phyloP scores from a whole-genome alignment of 495 filamentous ascomycete genomes.

The Geopyxis carbonaria region DNA sequence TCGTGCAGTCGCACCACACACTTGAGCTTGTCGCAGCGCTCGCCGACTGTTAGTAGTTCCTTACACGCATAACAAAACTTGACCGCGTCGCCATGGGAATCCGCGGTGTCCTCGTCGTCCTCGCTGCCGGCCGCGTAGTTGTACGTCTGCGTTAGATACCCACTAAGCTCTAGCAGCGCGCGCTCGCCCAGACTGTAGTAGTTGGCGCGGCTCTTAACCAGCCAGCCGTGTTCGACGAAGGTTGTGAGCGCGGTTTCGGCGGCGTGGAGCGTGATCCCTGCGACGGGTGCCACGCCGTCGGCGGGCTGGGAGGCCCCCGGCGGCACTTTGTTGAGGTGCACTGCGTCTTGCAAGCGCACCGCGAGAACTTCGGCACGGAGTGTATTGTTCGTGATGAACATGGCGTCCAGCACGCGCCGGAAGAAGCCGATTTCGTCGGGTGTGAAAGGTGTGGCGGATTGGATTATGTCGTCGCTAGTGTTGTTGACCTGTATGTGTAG shows the following conservation, averaged over 20 bases:
- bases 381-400: constrained; percentile 80
- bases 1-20: constrained; percentile 63
- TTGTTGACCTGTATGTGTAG: constrained; percentile 50
- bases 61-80: constrained; percentile 80
- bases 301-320: constrained; percentile 27
- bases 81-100: constrained; percentile 37
- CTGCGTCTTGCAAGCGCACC: constrained; percentile 56
- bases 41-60: constrained; percentile 77
- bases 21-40: constrained; percentile 53
- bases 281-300: constrained; percentile 29
- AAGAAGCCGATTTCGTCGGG: constrained; percentile 82
- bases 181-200: constrained; percentile 62
- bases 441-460: constrained; percentile 64
- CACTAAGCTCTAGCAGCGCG: constrained; percentile 65
- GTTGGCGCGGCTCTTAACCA: constrained; percentile 50
- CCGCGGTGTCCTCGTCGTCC: constrained; percentile 35
- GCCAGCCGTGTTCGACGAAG: constrained; percentile 68
- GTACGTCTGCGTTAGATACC: constrained; percentile 69
- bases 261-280: constrained; percentile 54
- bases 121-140: constrained; percentile 44
- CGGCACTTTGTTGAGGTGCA: constrained; percentile 39
- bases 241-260: constrained; percentile 53
- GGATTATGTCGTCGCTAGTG: constrained; percentile 62
- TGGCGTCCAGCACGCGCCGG: constrained; percentile 72
- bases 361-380: constrained; percentile 60